phyloP scores from a whole-genome alignment of 106 monocot species.

The Dactylorhiza incarnata region DNA sequence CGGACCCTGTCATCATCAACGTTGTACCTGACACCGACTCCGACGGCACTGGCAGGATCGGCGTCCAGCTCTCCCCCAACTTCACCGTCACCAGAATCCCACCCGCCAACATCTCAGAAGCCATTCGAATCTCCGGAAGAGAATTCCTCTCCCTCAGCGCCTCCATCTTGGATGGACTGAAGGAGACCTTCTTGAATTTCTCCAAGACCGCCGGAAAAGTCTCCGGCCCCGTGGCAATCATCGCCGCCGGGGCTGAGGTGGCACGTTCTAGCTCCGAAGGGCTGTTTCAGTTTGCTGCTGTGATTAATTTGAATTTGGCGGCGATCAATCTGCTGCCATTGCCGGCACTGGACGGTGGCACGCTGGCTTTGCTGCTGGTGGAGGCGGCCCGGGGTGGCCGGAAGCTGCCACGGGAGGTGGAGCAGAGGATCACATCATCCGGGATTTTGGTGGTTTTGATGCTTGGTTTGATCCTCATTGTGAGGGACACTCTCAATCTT shows the following conservation, averaged over 20 bases:
- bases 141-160: conserved; percentile 45
- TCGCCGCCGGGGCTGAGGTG: conserved; percentile 87
- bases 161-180: conserved; percentile 68
- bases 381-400: conserved; percentile 83
- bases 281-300: conserved; percentile 82
- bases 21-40: conserved; percentile 54
- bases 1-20: conserved; percentile 10
- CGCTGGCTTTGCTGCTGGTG: conserved; percentile 63
- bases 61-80: conserved; percentile 86
- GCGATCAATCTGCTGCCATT: conserved; percentile 86
- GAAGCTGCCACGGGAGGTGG: conserved; percentile 82
- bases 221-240: conserved; percentile 90
- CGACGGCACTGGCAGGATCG: conserved; percentile 72
- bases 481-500: conserved; percentile 81
- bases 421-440: conserved; percentile 85
- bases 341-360: conserved; percentile 87
- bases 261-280: conserved; percentile 77
- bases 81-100: conserved; percentile 38
- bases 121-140: conserved; percentile 32
- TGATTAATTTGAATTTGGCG: conserved; percentile 81
- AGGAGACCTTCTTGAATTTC: conserved; percentile 83
- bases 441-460: conserved; percentile 62
- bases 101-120: conserved; percentile 37
- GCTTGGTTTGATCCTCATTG: conserved; percentile 78
- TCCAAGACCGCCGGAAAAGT: conserved; percentile 81